phyloP scores from a whole-genome alignment of 768 basidiomycete genomes.

The Tylopilus subfusipes region DNA sequence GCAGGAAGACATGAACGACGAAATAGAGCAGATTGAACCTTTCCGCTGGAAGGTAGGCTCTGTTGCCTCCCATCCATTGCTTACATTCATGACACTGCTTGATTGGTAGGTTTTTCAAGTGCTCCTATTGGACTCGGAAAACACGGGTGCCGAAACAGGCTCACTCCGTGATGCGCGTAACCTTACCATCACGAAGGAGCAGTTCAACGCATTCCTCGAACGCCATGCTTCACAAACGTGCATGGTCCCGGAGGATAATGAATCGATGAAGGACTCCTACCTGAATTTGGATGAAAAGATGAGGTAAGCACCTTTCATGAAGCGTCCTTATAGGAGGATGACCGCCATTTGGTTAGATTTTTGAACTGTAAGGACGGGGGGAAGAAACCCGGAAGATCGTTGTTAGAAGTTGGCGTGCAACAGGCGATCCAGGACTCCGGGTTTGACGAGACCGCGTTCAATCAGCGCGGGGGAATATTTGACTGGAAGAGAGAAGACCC shows the following conservation, averaged over 20 bases:
- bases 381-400: slow-evolving; percentile 1
- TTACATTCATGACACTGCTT: neutral
- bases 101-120: slow-evolving; percentile 34
- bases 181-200: slow-evolving; percentile 25
- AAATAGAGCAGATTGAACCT: slow-evolving; percentile 32
- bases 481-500: neutral
- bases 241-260: slow-evolving; percentile 1
- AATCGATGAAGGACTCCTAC: slow-evolving; percentile 5
- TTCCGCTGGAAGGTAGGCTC: slow-evolving; percentile 38
- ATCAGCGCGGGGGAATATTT: slow-evolving; percentile 1
- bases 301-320: neutral
- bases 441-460: neutral
- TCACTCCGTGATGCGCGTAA: slow-evolving; percentile 35
- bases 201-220: neutral
- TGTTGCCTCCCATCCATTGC: neutral
- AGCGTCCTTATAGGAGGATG: neutral
- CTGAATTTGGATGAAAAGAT: slow-evolving; percentile 1
- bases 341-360: neutral
- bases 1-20: slow-evolving; percentile 40
- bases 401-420: neutral
- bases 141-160: slow-evolving; percentile 30
- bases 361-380: neutral
- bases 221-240: neutral
- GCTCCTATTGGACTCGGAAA: slow-evolving; percentile 35
- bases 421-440: neutral